Conservation (phyloP, 1,284 basidiomycete species). For the Melampsora americana region DNA sequence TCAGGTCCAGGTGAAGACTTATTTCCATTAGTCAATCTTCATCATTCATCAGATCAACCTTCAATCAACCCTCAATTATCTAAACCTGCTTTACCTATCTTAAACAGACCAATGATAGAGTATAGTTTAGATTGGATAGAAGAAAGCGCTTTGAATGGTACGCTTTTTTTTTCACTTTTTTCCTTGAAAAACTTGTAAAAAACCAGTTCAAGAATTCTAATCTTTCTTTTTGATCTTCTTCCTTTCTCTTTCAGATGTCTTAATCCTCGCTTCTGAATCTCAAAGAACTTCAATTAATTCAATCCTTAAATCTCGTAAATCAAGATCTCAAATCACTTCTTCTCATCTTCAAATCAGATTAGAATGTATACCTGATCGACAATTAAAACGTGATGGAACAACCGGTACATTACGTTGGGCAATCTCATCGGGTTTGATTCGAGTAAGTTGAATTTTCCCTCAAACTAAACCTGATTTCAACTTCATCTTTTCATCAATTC, state of each 20-base stretch:
- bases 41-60: background rate
- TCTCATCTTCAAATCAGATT: conserved; percentile 13
- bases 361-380: conserved; percentile 27
- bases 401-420: conserved; percentile 33
- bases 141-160: conserved; percentile 23
- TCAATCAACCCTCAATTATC: background rate
- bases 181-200: background rate
- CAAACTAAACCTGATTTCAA: background rate
- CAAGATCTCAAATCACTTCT: background rate
- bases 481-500: no score
- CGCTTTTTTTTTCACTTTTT: background rate
- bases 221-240: background rate
- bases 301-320: conserved; percentile 5
- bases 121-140: conserved; percentile 33
- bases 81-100: conserved; percentile 15
- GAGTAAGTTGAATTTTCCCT: background rate
- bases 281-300: conserved; percentile 17
- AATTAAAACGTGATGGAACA: conserved; percentile 13
- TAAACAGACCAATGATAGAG: conserved; percentile 27
- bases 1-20: conserved; percentile 30
- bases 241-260: conserved; percentile 14
- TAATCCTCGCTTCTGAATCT: conserved; percentile 26
- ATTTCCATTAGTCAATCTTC: conserved; percentile 28
- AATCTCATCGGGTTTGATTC: conserved; percentile 5
- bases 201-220: no score